Evolutionary conservation across 768 basidiomycete genomes (phyloP).

Genomic region (Tulasnella sp.): DNA sequence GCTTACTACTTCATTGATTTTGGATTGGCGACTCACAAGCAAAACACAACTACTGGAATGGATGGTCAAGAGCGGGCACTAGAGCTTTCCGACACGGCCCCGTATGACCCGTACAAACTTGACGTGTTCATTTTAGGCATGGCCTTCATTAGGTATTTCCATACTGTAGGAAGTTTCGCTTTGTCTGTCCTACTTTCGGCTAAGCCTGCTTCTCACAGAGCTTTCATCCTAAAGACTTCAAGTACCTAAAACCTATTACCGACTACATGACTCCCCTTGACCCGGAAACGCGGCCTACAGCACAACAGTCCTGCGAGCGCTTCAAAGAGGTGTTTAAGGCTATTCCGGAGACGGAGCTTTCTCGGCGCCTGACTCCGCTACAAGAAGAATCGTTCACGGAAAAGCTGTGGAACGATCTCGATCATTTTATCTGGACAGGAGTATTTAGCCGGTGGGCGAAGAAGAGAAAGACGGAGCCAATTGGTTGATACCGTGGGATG

Average conservation of each 20-base stretch:
- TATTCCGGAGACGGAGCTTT: not conserved
- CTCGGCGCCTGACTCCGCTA: not conserved
- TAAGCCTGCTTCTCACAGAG: no score
- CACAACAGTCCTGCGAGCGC: not conserved
- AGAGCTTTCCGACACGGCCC: not conserved
- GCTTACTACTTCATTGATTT: constrained; percentile 13
- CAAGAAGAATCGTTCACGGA: not conserved
- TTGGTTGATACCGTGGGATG: no score
- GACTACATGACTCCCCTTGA: not conserved
- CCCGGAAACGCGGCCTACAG: not conserved
- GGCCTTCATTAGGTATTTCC: not conserved
- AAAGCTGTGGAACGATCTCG: not conserved
- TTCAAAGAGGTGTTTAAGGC: not conserved
- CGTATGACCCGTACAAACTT: constrained; percentile 5
- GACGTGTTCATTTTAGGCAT: constrained; percentile 4
- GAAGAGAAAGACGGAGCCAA: no score
- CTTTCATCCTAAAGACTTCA: no score
- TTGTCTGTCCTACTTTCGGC: not conserved
- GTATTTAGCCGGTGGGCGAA: not conserved
- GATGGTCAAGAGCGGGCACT: constrained; percentile 4
- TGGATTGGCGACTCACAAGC: not conserved
- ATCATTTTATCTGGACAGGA: not conserved
- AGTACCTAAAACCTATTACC: not conserved
- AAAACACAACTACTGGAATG: not conserved
- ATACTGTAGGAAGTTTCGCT: not conserved